phyloP scores from a whole-genome alignment of 179 eudicot genomes.

The Spinacia oleracea region DNA sequence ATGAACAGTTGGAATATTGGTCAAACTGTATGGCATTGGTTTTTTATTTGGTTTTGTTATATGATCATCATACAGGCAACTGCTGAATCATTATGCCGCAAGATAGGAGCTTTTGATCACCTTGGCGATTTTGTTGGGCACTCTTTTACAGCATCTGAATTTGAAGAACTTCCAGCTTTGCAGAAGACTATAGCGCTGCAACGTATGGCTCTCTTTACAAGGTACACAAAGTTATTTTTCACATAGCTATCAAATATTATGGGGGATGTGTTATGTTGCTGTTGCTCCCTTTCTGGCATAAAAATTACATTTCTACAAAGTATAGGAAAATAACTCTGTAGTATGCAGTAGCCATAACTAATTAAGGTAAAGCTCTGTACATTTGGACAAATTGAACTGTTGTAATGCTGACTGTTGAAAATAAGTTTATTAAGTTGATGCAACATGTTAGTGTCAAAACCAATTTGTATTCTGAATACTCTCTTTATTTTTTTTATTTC shows the following conservation, averaged over 20 bases:
- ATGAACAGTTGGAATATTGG: background rate
- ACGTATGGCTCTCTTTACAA: constrained; percentile 81
- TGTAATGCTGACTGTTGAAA: background rate
- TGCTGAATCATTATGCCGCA: constrained; percentile 91
- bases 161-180: constrained; percentile 90
- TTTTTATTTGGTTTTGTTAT: constrained; percentile 22
- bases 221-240: constrained; percentile 41
- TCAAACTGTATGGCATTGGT: background rate
- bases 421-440: background rate
- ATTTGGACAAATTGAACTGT: background rate
- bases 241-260: background rate
- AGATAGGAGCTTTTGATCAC: constrained; percentile 92
- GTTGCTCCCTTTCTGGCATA: background rate
- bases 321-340: no score
- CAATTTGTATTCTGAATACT: background rate
- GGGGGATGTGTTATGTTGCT: background rate
- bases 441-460: background rate
- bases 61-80: constrained; percentile 56
- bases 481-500: background rate
- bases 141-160: constrained; percentile 97
- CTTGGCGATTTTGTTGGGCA: constrained; percentile 75
- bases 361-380: background rate
- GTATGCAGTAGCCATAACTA: background rate
- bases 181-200: constrained; percentile 84
- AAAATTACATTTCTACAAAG: background rate